Conservation (phyloP, 2,329 filamentous ascomycete genomes). For the Clonostachys chloroleuca region DNA sequence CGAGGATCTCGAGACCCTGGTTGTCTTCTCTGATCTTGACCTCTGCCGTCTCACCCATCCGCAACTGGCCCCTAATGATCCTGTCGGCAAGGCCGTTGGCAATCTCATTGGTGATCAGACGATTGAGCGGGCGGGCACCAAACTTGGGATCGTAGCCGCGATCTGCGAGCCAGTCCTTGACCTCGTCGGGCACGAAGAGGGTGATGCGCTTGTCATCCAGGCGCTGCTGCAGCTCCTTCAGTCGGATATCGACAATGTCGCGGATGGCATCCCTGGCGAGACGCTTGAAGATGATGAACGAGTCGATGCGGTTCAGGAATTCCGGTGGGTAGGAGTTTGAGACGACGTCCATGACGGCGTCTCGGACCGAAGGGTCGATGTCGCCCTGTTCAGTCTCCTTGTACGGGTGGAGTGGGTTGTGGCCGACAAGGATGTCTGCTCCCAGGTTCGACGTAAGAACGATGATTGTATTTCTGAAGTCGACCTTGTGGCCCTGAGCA, state of each 20-base stretch:
- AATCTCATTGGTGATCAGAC: slow-evolving; percentile 86
- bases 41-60: slow-evolving; percentile 67
- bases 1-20: slow-evolving; percentile 48
- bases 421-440: slow-evolving; percentile 82
- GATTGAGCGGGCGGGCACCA: slow-evolving; percentile 85
- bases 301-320: slow-evolving; percentile 94
- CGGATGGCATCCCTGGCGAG: slow-evolving; percentile 73
- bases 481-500: slow-evolving; percentile 91
- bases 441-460: slow-evolving; percentile 95
- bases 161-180: slow-evolving; percentile 83
- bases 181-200: slow-evolving; percentile 64
- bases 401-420: slow-evolving; percentile 60
- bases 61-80: slow-evolving; percentile 83
- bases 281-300: slow-evolving; percentile 94
- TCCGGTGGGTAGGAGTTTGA: slow-evolving; percentile 74
- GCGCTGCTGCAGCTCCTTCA: slow-evolving; percentile 76
- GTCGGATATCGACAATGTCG: slow-evolving; percentile 90
- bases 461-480: slow-evolving; percentile 95
- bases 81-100: slow-evolving; percentile 84
- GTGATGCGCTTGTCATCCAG: slow-evolving; percentile 82
- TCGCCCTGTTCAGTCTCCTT: slow-evolving; percentile 60
- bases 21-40: slow-evolving; percentile 64
- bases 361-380: slow-evolving; percentile 68
- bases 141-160: slow-evolving; percentile 88
- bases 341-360: slow-evolving; percentile 86